phyloP scores from a whole-genome alignment of 345 rosid genomes.

The Alliaria petiolata region DNA sequence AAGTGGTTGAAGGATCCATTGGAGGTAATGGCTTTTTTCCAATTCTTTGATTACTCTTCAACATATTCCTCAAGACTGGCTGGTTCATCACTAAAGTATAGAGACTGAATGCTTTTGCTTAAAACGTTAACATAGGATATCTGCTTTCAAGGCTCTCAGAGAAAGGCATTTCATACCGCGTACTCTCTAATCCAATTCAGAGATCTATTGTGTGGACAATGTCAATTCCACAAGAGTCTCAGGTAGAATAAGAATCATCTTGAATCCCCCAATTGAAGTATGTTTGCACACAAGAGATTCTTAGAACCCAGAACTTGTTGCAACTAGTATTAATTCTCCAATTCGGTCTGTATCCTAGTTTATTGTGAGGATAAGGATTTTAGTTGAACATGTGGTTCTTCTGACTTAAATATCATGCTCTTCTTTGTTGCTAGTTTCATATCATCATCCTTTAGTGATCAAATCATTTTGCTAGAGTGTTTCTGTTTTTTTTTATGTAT shows the following conservation, averaged over 20 bases:
- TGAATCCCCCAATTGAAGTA: neutral
- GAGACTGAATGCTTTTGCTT: conserved; percentile 14
- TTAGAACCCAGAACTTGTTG: neutral
- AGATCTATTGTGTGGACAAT: conserved; percentile 82
- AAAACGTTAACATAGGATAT: conserved; percentile 41
- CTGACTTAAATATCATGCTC: neutral
- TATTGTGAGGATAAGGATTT: neutral
- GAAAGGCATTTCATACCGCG: conserved; percentile 56
- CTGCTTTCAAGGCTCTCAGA: conserved; percentile 63
- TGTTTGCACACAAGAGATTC: neutral
- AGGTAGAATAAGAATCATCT: conserved; percentile 46
- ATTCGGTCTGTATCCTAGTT: neutral
- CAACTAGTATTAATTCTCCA: neutral
- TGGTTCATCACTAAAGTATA: neutral
- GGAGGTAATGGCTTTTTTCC: conserved; percentile 57
- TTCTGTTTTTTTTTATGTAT: neutral
- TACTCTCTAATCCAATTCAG: conserved; percentile 65
- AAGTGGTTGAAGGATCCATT: conserved; percentile 64
- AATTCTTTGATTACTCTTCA: neutral
- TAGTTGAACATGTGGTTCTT: neutral
- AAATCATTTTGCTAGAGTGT: neutral
- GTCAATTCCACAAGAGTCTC: conserved; percentile 52
- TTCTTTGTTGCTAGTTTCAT: neutral
- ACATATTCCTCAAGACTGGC: neutral
- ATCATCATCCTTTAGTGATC: neutral